Evolutionary conservation across 1,284 basidiomycete genomes (phyloP), one percentile per base, ranked within the genome.

Genomic region (Cryptococcus sp.): DNA sequence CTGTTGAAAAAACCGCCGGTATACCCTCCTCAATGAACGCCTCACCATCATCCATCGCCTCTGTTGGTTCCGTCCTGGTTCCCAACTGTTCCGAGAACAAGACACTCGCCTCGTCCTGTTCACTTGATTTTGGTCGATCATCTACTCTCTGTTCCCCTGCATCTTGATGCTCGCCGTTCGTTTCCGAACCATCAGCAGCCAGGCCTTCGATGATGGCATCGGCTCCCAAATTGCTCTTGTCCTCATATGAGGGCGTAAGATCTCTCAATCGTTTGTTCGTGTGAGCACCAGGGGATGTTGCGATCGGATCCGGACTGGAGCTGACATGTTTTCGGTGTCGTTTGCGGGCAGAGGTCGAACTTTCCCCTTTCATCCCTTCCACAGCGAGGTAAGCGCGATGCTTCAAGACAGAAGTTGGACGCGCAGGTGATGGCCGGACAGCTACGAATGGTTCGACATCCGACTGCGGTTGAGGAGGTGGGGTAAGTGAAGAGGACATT

Each of bases 11-110:
- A 18, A 52, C 45, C 16, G 37, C 46, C 22, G 19, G 41, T 19
- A 48, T 37, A 13, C 23, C 37, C 32, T 41, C 53, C 28, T 40
- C 46, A 25, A 50, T 56, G 22, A 34, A 34, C n/a, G 50, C 46
- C 47, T 47, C 52, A n/a, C 41, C 46, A 34, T 42, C 39, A 23
- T 46, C 40, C 21, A 45, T 23, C 18, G n/a, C 49, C 16, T 24
- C 23, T 31, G 45, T 23, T 44, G 46, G 43, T 46, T 40, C 54
- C 36, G 24, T 32, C 37, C 32, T 22, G 3, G 25, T 34, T 24
- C 32, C 45, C 7, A n/a, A 21, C 49, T 66, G 62, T 42, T 73
- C 70, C 0, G 70, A 73, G 45, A 71, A 73, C 37, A 73, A 54
- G 1, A 70, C 60, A 36, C 65, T 66, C 4, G 51, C 57, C 19